phyloP scores from a whole-genome alignment of 768 basidiomycete species.

The Cyclocybe cylindracea region DNA sequence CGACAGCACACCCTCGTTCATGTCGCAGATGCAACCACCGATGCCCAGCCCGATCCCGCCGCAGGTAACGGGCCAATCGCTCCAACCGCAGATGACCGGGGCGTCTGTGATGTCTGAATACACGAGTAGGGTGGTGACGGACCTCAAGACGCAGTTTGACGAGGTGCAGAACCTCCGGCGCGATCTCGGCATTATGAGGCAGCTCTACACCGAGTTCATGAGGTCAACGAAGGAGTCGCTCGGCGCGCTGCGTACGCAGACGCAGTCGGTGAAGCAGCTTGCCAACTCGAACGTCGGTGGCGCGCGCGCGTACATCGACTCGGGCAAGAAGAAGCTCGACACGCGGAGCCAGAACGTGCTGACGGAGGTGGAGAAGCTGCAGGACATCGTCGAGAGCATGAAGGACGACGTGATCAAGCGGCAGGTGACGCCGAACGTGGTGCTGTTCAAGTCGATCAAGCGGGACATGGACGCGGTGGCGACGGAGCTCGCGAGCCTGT shows the following conservation, averaged over 20 bases:
- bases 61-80: conserved; percentile 68
- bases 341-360: conserved; percentile 84
- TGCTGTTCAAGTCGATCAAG: conserved; percentile 68
- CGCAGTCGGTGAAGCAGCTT: conserved; percentile 84
- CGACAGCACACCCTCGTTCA: conserved; percentile 30
- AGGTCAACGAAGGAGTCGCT: conserved; percentile 88
- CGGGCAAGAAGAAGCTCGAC: conserved; percentile 92
- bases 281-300: conserved; percentile 83
- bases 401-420: conserved; percentile 92
- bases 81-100: conserved; percentile 74
- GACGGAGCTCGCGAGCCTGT: conserved; percentile 72
- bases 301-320: conserved; percentile 84
- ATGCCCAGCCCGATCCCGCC: conserved; percentile 30
- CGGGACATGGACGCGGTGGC: conserved; percentile 69
- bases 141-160: conserved; percentile 91
- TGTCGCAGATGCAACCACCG: conserved; percentile 21
- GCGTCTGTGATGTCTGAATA: conserved; percentile 75
- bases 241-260: conserved; percentile 76
- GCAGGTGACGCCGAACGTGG: conserved; percentile 79
- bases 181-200: conserved; percentile 91
- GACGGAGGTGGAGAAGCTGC: conserved; percentile 90
- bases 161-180: conserved; percentile 93
- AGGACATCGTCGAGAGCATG: conserved; percentile 86
- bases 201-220: conserved; percentile 94
- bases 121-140: conserved; percentile 70